Evolutionary conservation across 805 yeast species (phyloP), one percentile per base, ranked within the genome.

Genomic region (Teunomyces stri): DNA sequence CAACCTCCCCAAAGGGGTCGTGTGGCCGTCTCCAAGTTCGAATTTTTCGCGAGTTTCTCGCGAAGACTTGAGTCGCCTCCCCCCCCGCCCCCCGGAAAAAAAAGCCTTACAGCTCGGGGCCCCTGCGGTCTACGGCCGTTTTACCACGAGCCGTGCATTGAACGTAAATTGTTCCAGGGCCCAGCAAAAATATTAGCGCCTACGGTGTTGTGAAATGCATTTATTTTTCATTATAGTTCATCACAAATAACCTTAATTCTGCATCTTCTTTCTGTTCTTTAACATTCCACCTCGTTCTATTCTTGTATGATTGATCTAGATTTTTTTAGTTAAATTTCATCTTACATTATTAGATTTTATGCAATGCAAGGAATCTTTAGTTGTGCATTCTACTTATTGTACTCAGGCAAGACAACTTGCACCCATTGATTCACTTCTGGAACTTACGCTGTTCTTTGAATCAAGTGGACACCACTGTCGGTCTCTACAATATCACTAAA

Each of bases 401-500:
- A 25, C 27, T 25, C 27, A 25, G 27, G 27, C 10, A 25, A 25
- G 11, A 25, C 27, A 9, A 9, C 11, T 25, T 25, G 11, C 11
- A 25, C 11, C 10, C 27, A 25, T 25, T 25, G 11, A 25, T 25
- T 25, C 27, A 22, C 11, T 25, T 25, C 27, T 25, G 27, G 27
- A 7, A 25, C 21, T 45, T 63, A 88, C 6, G 84, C 97, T 1
- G 91, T 86, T 64, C 99, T 78, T 68, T 86, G 86, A 59, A 94
- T 83, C 52, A 94, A 64, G 60, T 94, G 99, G 43, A 89, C 83
- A 18, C 99, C 99, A 55, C 95, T 85, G 59, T 85, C 95, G 13
- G 91, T 81, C 68, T 90, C 97, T 12, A 94, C 87, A 22, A 90
- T 80, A 38, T 81, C 87, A 59, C 94, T 85, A 39, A 87, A 65